A percentile compares a stretch with the other conserved stretches of the same genome.
phyloP scores from a whole-genome alignment of 129 eudicot species.

The Flaveria trinervia region DNA sequence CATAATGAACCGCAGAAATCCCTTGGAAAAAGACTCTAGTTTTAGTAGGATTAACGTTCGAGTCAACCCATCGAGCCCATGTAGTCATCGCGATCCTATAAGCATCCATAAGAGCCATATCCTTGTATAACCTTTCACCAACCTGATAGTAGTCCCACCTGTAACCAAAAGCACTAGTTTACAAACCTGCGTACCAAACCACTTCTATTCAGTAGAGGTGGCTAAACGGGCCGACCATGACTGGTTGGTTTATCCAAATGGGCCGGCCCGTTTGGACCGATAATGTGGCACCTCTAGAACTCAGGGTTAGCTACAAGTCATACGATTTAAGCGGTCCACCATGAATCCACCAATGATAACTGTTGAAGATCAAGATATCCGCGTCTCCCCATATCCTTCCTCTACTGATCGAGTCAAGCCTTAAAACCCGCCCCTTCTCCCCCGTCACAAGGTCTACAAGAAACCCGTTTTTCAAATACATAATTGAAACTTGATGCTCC shows the following conservation, averaged over 20 bases:
- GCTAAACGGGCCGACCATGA: no score
- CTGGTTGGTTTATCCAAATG: no score
- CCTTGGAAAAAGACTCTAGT: constrained; percentile 79
- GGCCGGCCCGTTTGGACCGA: not conserved
- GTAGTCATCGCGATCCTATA: constrained; percentile 60
- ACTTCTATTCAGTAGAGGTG: not conserved
- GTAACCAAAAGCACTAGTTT: constrained; percentile 28
- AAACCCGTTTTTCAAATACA: constrained; percentile 69
- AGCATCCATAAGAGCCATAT: constrained; percentile 70
- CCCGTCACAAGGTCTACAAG: constrained; percentile 57
- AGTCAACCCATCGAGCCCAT: constrained; percentile 76
- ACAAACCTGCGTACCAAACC: not conserved
- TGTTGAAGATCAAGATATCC: constrained; percentile 75
- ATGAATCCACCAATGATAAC: constrained; percentile 94
- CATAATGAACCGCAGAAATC: constrained; percentile 68
- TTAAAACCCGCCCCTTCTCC: constrained; percentile 51
- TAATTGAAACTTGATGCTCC: constrained; percentile 60
- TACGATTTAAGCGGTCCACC: constrained; percentile 55
- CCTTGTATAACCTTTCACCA: constrained; percentile 49
- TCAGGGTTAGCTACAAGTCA: constrained; percentile 18
- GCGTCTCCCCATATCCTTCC: constrained; percentile 54
- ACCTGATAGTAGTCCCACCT: constrained; percentile 74
- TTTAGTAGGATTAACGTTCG: constrained; percentile 47
- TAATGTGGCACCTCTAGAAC: not conserved
- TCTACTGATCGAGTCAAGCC: constrained; percentile 58